These are phyloP conservation scores for Pseudogymnoascus sp. DNA, from an alignment of 2,329 filamentous ascomycete species.

Conservation along the genomic window DNA sequence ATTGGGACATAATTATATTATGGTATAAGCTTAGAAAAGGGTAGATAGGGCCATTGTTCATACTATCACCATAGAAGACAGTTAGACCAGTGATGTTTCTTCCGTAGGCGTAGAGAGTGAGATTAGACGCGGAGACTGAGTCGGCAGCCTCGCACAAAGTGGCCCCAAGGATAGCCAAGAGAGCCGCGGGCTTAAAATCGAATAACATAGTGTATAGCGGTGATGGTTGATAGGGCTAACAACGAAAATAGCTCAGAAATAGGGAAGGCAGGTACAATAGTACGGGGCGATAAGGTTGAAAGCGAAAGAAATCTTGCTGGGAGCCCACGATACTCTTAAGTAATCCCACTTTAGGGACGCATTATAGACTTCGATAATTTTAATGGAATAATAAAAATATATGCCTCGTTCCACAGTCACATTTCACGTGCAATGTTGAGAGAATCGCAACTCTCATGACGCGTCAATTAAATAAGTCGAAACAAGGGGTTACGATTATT, in stretches of 20 bases:
- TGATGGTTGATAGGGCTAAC: not conserved
- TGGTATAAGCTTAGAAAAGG: not conserved
- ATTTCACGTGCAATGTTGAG: not conserved
- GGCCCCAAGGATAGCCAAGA: conserved; percentile 11
- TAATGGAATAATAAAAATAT: not conserved
- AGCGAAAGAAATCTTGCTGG: not conserved
- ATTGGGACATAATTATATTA: not conserved
- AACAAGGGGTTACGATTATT: not conserved
- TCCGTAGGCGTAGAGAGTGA: conserved; percentile 29
- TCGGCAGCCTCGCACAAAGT: conserved; percentile 5
- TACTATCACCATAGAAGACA: conserved; percentile 31
- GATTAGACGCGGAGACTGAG: conserved; percentile 9
- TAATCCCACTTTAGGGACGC: not conserved
- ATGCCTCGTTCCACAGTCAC: not conserved
- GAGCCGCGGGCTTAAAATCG: conserved; percentile 5
- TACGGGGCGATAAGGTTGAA: not conserved
- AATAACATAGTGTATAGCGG: conserved; percentile 14
- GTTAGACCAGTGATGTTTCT: conserved; percentile 23
- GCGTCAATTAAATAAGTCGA: not conserved
- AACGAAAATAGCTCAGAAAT: not conserved
- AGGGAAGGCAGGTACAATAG: not conserved
- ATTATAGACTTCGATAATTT: not conserved
- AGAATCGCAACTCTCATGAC: not conserved
- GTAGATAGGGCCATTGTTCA: conserved; percentile 10
- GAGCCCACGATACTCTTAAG: not conserved